These are phyloP conservation scores for Podila epicladia DNA, from an alignment of 192 early-diverging fungal species.

Conservation along the genomic window DNA sequence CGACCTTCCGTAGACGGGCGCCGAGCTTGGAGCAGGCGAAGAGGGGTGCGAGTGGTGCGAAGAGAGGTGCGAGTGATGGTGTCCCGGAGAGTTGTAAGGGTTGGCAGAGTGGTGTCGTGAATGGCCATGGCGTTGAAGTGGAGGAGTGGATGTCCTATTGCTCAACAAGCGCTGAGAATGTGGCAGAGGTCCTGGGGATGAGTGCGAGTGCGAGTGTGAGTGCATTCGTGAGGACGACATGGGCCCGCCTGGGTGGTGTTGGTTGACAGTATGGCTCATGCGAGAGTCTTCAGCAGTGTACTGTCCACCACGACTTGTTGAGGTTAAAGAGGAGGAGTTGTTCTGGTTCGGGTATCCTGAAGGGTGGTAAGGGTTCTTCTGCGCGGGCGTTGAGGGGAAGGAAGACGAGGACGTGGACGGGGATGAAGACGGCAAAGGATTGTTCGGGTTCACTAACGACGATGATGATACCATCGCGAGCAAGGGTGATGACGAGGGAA, in stretches of 20 bases:
- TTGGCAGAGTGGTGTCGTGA: background rate
- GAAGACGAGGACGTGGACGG: background rate
- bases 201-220: slow-evolving; percentile 11
- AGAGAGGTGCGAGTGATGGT: background rate
- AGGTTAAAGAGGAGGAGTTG: too few relatives aligned
- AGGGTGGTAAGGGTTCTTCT: background rate
- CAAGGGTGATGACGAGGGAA: background rate
- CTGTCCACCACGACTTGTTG: too few relatives aligned
- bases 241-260: slow-evolving; percentile 10
- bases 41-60: background rate
- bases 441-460: too few relatives aligned
- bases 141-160: slow-evolving; percentile 23
- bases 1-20: too few relatives aligned
- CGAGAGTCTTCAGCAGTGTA: background rate
- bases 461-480: background rate
- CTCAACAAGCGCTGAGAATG: slow-evolving; percentile 11
- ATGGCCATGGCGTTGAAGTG: slow-evolving; percentile 16
- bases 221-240: slow-evolving; percentile 6
- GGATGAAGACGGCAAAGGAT: background rate
- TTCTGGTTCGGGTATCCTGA: background rate
- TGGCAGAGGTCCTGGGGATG: slow-evolving; percentile 3
- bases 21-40: too few relatives aligned
- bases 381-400: background rate
- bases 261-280: slow-evolving; percentile 13
- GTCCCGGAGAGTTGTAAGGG: background rate